Base-by-base conservation (phyloP, 495 filamentous ascomycete species). In the Chaetomidium leptoderma region DNA sequence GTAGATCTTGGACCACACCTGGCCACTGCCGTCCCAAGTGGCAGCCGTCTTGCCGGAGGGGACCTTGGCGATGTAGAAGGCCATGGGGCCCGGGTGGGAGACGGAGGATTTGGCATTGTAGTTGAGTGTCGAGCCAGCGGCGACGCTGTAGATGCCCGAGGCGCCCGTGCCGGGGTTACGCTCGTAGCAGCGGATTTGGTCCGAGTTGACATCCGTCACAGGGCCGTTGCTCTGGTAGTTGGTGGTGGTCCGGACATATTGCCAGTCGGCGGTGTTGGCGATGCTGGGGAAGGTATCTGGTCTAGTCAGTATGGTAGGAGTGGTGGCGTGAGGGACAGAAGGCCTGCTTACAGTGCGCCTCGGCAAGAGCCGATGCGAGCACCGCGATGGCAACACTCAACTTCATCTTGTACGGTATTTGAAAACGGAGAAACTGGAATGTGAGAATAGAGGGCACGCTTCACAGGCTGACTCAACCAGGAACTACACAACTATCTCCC, bases 31-130 rank as follows among this genome's bases (percentile, higher is more conserved):
- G 63, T 81, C 75, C 57, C 70, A 81, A 30, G 67, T 68, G 7
- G 71, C 71, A 0, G 75, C 76, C 0, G 73, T 74, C 58, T 76
- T 50, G 36, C 77, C 78, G 0, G 63, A 49, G 1, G 78, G 78
- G 1, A 77, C 80, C 64, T 81, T 79, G 56, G 77, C 79, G 68
- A 83, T 79, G 65, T 80, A 83, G 39, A 80, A 70, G 27, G 68
- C 66, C 55, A 81, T 70, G 11, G 79, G 79, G 23, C 79, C 79
- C 19, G 76, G 77, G 52, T 81, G 79, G 19, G 71, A 75, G 59
- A 81, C 76, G 51, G 65, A 75, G 2, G 74, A 64, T 30, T 69
- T 69, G 23, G 75, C 74, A 36, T 71, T 73, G 72, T 77, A 81
- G 37, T 63, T 62, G 43, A 81, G 37, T 26, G 63, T 67, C n/a